phyloP scores from a whole-genome alignment of 83 land plant species.

The Diphasiastrum complanatum region DNA sequence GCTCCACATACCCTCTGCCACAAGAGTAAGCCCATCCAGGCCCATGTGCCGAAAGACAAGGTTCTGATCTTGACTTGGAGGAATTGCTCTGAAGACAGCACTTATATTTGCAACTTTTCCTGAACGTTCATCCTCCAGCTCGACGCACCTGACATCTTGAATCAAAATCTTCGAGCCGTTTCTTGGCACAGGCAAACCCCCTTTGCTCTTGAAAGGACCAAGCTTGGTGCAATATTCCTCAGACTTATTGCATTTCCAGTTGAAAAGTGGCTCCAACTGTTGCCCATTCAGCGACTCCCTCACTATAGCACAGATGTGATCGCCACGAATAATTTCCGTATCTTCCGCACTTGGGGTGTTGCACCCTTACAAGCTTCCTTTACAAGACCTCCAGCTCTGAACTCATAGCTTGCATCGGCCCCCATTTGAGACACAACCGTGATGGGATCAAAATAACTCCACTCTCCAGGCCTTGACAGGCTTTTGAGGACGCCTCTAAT shows the following conservation, averaged over 20 bases:
- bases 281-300: slow-evolving; percentile 19
- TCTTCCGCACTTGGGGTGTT: slow-evolving; percentile 16
- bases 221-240: slow-evolving; percentile 42
- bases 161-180: slow-evolving; percentile 29
- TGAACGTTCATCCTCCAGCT: neutral
- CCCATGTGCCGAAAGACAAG: slow-evolving; percentile 35
- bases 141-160: slow-evolving; percentile 46
- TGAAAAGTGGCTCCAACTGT: slow-evolving; percentile 36
- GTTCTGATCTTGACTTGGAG: slow-evolving; percentile 21
- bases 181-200: slow-evolving; percentile 32
- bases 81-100: slow-evolving; percentile 44
- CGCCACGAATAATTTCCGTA: slow-evolving; percentile 39
- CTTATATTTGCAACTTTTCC: slow-evolving; percentile 32
- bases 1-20: slow-evolving; percentile 55
- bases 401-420: slow-evolving; percentile 36
- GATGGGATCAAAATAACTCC: slow-evolving; percentile 44
- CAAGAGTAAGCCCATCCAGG: slow-evolving; percentile 40
- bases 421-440: slow-evolving; percentile 35
- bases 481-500: slow-evolving; percentile 48
- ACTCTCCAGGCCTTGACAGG: slow-evolving; percentile 23
- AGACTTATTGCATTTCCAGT: slow-evolving; percentile 36
- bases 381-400: slow-evolving; percentile 31
- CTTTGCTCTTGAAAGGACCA: slow-evolving; percentile 42
- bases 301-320: slow-evolving; percentile 39
- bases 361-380: slow-evolving; percentile 41